A percentile compares a stretch with the other conserved stretches of the same genome.
phyloP scores from a whole-genome alignment of 495 filamentous ascomycete genomes.

The Hypoxylon perforatum region DNA sequence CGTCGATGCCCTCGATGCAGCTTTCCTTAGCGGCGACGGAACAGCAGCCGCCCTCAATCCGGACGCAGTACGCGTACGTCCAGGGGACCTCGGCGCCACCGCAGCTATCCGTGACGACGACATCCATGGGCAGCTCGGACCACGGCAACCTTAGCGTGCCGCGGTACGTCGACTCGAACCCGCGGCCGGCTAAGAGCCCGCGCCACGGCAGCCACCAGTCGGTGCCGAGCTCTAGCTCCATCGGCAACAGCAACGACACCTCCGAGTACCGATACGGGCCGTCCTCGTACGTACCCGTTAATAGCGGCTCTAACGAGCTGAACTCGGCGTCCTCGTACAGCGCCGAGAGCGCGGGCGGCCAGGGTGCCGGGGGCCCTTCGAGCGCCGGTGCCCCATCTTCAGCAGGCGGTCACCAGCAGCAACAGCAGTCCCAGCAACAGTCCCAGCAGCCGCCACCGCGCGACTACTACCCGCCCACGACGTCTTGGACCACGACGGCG shows the following conservation, averaged over 20 bases:
- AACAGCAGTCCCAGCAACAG: slow-evolving; percentile 20
- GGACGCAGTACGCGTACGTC: slow-evolving; percentile 62
- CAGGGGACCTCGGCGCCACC: slow-evolving; percentile 54
- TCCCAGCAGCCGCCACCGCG: slow-evolving; percentile 50
- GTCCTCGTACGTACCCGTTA: slow-evolving; percentile 42
- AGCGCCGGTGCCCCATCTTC: slow-evolving; percentile 33
- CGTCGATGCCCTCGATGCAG: slow-evolving; percentile 62
- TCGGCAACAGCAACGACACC: slow-evolving; percentile 56
- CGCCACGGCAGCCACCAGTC: slow-evolving; percentile 63
- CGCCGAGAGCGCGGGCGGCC: slow-evolving; percentile 36
- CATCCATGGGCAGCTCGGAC: slow-evolving; percentile 46
- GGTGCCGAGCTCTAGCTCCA: slow-evolving; percentile 52
- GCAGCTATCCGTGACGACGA: slow-evolving; percentile 56
- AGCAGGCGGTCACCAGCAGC: slow-evolving; percentile 33
- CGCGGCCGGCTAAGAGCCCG: slow-evolving; percentile 64
- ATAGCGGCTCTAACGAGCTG: slow-evolving; percentile 46
- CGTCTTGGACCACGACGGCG: slow-evolving; percentile 58
- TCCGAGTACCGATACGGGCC: slow-evolving; percentile 63
- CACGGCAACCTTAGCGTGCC: slow-evolving; percentile 56
- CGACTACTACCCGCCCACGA: slow-evolving; percentile 59
- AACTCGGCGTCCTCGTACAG: slow-evolving; percentile 49
- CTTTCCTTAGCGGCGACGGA: slow-evolving; percentile 56
- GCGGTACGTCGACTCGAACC: slow-evolving; percentile 64
- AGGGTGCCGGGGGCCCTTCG: slow-evolving; percentile 19
- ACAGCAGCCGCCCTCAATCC: slow-evolving; percentile 55